phyloP scores from a whole-genome alignment of 768 basidiomycete species.

The Lactarius evosmus region DNA sequence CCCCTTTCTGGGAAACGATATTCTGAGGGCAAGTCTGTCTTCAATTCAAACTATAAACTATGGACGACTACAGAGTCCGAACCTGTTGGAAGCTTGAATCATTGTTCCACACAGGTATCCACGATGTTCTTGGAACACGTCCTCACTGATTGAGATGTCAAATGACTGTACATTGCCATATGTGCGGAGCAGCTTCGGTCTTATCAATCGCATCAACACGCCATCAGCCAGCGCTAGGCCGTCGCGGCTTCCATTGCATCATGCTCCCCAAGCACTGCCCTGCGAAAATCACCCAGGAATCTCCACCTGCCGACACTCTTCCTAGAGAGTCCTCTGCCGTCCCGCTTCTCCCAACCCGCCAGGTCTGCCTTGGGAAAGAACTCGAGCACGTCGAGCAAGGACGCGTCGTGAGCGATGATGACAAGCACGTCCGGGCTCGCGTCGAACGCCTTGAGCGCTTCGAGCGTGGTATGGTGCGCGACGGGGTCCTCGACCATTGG shows the following conservation, averaged over 20 bases:
- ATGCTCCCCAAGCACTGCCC: background rate
- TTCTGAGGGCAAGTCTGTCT: too few relatives aligned
- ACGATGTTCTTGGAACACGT: too few relatives aligned
- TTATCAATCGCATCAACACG: too few relatives aligned
- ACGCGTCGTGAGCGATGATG: too few relatives aligned
- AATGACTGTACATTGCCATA: too few relatives aligned
- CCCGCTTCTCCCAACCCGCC: background rate
- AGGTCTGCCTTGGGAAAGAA: background rate
- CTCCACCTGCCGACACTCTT: background rate
- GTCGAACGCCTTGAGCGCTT: background rate
- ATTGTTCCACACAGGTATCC: too few relatives aligned
- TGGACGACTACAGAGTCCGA: background rate
- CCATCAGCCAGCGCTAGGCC: background rate
- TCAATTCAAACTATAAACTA: background rate
- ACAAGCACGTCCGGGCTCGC: background rate
- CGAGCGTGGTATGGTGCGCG: background rate
- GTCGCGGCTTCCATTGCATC: background rate
- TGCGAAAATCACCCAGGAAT: background rate
- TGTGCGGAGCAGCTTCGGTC: too few relatives aligned
- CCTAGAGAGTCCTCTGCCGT: too few relatives aligned
- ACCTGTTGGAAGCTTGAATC: too few relatives aligned
- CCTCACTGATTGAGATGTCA: too few relatives aligned
- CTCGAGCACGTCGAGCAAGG: background rate
- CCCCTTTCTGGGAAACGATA: too few relatives aligned
- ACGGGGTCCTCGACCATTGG: background rate